These are phyloP conservation scores for Yarrowia sp. DNA, from an alignment of 805 yeast genomes.

Conservation along the genomic window DNA sequence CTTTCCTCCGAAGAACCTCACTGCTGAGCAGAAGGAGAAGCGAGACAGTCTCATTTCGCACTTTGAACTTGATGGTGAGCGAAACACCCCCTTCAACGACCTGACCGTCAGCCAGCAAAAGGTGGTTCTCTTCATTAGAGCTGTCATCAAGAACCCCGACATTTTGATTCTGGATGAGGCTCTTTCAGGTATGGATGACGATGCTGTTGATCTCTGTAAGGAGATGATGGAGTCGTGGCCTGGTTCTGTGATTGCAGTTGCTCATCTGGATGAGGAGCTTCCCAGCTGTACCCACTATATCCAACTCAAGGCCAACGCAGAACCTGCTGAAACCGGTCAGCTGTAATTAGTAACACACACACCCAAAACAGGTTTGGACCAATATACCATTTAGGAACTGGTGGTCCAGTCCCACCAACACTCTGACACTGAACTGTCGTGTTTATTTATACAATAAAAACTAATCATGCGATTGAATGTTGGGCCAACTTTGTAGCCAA, in stretches of 20 bases:
- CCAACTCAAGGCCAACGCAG: conserved; percentile 33
- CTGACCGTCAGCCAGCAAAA: conserved; percentile 73
- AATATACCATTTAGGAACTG: background rate
- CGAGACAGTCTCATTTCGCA: conserved; percentile 48
- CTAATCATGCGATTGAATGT: background rate
- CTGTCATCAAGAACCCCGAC: conserved; percentile 73
- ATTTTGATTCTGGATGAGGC: conserved; percentile 88
- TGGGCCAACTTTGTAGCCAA: background rate
- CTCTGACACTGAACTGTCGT: conserved; percentile 18
- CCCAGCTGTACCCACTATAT: conserved; percentile 61
- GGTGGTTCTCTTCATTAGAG: conserved; percentile 67
- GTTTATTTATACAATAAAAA: conserved; percentile 5
- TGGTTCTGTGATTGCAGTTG: conserved; percentile 74
- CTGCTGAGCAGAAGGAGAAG: conserved; percentile 39
- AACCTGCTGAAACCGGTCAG: conserved; percentile 21
- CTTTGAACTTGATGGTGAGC: conserved; percentile 44
- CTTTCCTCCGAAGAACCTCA: conserved; percentile 46
- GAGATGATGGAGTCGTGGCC: conserved; percentile 50
- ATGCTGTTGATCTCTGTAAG: conserved; percentile 54
- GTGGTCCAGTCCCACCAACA: background rate
- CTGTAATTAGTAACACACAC: background rate
- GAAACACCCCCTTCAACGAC: conserved; percentile 47
- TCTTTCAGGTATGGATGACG: conserved; percentile 80
- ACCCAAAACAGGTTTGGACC: background rate
- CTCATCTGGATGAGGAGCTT: conserved; percentile 79